A percentile compares a stretch with the other conserved stretches of the same genome.
Evolutionary conservation across 2,329 filamentous ascomycete genomes (phyloP).

Genomic region (Colletotrichum orchidophilum): DNA sequence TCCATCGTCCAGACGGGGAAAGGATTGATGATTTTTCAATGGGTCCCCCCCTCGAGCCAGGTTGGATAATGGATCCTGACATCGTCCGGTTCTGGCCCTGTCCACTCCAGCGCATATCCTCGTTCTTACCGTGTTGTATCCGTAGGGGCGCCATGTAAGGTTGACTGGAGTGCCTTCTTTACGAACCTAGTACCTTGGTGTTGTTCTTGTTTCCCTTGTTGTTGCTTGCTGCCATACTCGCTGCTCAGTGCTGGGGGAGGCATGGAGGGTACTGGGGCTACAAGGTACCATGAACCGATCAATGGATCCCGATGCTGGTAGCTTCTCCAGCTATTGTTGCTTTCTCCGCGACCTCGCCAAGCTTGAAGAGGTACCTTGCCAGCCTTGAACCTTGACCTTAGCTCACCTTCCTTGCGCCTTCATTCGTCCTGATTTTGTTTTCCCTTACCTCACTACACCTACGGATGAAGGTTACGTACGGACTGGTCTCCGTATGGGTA

Average conservation of each 20-base stretch:
- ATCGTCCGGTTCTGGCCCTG: constrained; percentile 13
- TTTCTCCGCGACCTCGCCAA: constrained; percentile 32
- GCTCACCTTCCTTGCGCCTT: constrained; percentile 27
- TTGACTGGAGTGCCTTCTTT: background rate
- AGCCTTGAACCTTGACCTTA: constrained; percentile 17
- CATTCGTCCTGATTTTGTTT: constrained; percentile 3
- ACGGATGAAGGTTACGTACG: background rate
- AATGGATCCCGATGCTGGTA: constrained; percentile 9
- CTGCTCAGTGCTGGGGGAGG: background rate
- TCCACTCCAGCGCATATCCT: constrained; percentile 2
- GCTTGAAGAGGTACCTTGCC: constrained; percentile 11
- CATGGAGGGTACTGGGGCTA: background rate
- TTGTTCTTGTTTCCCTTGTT: constrained; percentile 2
- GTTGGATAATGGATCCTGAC: constrained; percentile 3
- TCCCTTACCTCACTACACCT: constrained; percentile 3
- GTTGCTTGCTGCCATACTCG: background rate
- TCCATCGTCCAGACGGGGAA: constrained; percentile 3
- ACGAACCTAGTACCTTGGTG: background rate
- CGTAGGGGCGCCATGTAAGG: background rate
- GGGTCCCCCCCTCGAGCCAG: constrained; percentile 2
- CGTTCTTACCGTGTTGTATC: constrained; percentile 15
- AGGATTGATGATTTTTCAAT: constrained; percentile 13
- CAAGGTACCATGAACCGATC: constrained; percentile 27
- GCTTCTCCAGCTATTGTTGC: constrained; percentile 33
- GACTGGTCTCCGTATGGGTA: background rate